These are phyloP conservation scores for Drechslerella dactyloides DNA, from an alignment of 2,329 filamentous ascomycete species.

Conservation along the genomic window DNA sequence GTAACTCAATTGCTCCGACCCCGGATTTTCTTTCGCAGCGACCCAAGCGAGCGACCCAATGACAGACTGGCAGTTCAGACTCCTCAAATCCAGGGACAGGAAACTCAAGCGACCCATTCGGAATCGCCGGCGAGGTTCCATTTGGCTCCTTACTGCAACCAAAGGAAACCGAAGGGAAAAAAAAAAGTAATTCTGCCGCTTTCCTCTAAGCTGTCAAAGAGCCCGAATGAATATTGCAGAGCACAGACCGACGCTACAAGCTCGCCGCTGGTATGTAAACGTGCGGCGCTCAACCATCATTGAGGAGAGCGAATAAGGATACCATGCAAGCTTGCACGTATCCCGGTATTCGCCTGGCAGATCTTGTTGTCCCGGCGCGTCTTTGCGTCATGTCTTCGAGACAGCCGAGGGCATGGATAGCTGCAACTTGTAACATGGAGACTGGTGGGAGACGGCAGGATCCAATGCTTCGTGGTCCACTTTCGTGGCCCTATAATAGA, in stretches of 20 bases:
- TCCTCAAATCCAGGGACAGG: constrained; percentile 27
- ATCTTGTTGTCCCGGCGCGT: background rate
- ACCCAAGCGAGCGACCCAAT: constrained; percentile 48
- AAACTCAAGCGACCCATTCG: constrained; percentile 46
- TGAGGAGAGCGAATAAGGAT: background rate
- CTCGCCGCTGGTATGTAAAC: too few species aligned
- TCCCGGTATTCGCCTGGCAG: background rate
- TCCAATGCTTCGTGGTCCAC: constrained; percentile 7
- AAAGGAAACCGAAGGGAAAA: constrained; percentile 2
- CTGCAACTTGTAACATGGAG: background rate
- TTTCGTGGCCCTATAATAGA: constrained; percentile 38
- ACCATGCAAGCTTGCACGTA: background rate
- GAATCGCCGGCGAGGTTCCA: constrained; percentile 27
- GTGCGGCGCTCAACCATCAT: too few species aligned
- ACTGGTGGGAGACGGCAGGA: constrained; percentile 9
- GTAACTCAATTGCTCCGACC: constrained; percentile 10
- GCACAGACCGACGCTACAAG: constrained; percentile 5
- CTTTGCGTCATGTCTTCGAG: constrained; percentile 34
- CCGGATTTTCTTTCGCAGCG: constrained; percentile 41
- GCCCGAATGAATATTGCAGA: background rate
- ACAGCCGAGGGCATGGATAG: constrained; percentile 1
- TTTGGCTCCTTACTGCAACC: background rate
- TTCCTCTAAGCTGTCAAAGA: too few species aligned
- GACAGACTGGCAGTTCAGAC: constrained; percentile 6
- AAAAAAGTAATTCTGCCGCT: background rate